Evolutionary conservation across 768 basidiomycete genomes (phyloP).

Genomic region (Candolleomyces eurysporus): DNA sequence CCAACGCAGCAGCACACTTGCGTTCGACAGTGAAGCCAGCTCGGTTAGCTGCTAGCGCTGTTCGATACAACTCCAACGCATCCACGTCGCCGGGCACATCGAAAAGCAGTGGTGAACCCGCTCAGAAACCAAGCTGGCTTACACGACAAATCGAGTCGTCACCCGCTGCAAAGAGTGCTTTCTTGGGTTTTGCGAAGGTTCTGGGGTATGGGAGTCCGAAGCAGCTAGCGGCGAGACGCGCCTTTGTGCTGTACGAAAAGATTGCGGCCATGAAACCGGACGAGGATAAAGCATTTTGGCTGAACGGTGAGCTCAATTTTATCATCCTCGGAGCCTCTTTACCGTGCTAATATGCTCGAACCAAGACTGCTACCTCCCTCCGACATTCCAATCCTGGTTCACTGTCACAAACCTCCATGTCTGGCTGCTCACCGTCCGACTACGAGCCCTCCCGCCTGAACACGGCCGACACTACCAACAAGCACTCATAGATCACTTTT

Average conservation of each 20-base stretch:
- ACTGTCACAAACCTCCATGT: conserved; percentile 90
- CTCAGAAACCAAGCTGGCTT: conserved; percentile 46
- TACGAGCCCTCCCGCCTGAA: conserved; percentile 74
- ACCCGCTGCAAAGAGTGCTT: conserved; percentile 42
- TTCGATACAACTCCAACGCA: neutral
- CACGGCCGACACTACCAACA: conserved; percentile 72
- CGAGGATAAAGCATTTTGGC: conserved; percentile 62
- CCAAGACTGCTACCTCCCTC: conserved; percentile 79
- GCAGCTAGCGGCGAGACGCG: conserved; percentile 59
- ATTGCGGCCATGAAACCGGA: conserved; percentile 58
- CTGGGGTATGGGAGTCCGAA: conserved; percentile 62
- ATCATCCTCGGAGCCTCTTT: neutral
- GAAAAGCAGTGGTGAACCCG: neutral
- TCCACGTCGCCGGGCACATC: neutral
- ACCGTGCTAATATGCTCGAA: neutral
- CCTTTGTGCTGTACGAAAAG: conserved; percentile 55
- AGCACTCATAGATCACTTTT: conserved; percentile 90
- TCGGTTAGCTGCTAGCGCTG: neutral
- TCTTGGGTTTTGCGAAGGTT: conserved; percentile 45
- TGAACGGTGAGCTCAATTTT: conserved; percentile 46
- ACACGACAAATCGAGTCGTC: conserved; percentile 51
- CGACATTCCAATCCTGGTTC: conserved; percentile 97
- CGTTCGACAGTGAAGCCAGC: neutral
- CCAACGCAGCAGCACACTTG: neutral
- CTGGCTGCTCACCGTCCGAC: conserved; percentile 85